Percentiles rank a stretch among this genome's conserved stretches.
phyloP scores from a whole-genome alignment of 495 filamentous ascomycete species.

The Daldinia grandis region DNA sequence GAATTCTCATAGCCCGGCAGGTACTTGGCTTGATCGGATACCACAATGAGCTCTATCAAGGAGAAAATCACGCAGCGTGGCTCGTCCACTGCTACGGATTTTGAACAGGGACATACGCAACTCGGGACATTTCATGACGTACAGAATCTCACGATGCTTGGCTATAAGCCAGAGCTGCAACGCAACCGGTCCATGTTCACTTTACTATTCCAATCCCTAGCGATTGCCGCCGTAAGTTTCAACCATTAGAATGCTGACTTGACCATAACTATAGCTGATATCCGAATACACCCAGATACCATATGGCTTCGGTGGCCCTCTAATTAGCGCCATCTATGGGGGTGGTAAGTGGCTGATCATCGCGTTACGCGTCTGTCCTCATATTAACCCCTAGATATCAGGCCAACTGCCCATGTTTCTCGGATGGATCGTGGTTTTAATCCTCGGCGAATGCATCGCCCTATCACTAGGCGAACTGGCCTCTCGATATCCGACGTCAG shows the following conservation, averaged over 20 bases:
- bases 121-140: conserved; percentile 56
- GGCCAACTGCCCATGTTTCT: conserved; percentile 45
- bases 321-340: conserved; percentile 51
- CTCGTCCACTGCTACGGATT: conserved; percentile 11
- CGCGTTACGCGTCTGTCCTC: not conserved
- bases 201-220: conserved; percentile 51
- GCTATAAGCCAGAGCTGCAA: conserved; percentile 68
- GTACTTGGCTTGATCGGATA: not conserved
- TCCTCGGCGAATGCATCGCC: conserved; percentile 64
- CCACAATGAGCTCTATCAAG: conserved; percentile 30
- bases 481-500: conserved; percentile 62
- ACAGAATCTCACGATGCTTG: conserved; percentile 61
- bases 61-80: conserved; percentile 17
- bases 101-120: conserved; percentile 35
- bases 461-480: conserved; percentile 65
- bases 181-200: conserved; percentile 61
- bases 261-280: too few relatives aligned
- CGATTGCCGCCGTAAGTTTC: conserved; percentile 54
- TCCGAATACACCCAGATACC: conserved; percentile 41
- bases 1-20: not conserved
- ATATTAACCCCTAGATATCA: conserved; percentile 7
- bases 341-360: conserved; percentile 42
- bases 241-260: not conserved
- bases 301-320: conserved; percentile 52
- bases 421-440: conserved; percentile 63